Conservation (phyloP, 164 flowering plant genomes). For the Saururus chinensis region DNA sequence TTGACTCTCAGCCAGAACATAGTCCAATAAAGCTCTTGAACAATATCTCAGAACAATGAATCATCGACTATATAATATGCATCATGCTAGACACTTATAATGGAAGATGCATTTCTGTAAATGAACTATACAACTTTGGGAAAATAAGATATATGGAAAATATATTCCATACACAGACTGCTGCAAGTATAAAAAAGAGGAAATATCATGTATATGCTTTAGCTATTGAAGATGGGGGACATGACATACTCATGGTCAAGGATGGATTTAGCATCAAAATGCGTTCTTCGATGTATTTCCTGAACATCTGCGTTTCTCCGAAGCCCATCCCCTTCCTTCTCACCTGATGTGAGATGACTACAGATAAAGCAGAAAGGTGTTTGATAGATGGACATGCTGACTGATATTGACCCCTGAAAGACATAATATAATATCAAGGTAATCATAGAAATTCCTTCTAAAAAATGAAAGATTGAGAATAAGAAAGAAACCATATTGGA, state of each 20-base stretch:
- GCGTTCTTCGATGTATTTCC: constrained; percentile 77
- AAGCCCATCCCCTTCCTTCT: constrained; percentile 64
- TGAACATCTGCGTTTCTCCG: constrained; percentile 85
- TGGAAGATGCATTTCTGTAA: too few species aligned
- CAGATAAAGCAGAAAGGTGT: constrained; percentile 88
- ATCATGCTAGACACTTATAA: too few species aligned
- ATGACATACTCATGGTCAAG: constrained; percentile 77
- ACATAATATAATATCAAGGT: constrained; percentile 8
- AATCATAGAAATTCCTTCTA: too few species aligned
- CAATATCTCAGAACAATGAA: too few species aligned
- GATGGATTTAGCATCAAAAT: constrained; percentile 48
- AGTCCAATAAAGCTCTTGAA: too few species aligned
- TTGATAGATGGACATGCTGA: constrained; percentile 95
- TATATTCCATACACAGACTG: too few species aligned
- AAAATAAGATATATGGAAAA: too few species aligned
- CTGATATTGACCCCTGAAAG: constrained; percentile 86
- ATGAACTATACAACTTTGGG: too few species aligned
- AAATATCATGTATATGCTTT: background rate
- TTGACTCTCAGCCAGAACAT: too few species aligned
- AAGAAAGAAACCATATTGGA: background rate
- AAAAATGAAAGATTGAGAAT: background rate
- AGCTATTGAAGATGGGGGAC: background rate
- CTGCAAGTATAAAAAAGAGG: background rate
- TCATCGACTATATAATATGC: too few species aligned
- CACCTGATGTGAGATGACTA: constrained; percentile 91